A percentile compares a stretch with the other conserved stretches of the same genome.
Evolutionary conservation across 2,329 filamentous ascomycete species (phyloP).

Genomic region (Phaeoacremonium minimum): DNA sequence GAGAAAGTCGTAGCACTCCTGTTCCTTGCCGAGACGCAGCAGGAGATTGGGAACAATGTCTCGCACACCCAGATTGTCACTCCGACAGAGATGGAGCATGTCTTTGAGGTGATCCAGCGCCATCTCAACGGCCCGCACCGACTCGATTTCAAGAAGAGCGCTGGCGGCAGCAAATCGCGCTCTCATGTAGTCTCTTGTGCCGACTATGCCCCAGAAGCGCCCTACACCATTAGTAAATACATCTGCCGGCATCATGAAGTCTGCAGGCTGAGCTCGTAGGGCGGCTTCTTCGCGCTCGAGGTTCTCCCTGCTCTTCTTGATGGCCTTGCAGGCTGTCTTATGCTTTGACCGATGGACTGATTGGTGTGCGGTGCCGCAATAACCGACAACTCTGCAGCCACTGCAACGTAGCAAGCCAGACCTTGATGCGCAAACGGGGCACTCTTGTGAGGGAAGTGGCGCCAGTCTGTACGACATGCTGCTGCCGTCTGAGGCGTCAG

Average conservation of each 20-base stretch:
- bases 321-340: conserved; percentile 15
- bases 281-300: conserved; percentile 16
- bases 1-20: conserved; percentile 38
- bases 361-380: conserved; percentile 19
- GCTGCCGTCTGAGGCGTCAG: background rate
- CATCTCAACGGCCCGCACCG: conserved; percentile 18
- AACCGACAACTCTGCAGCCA: conserved; percentile 9
- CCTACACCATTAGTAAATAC: conserved; percentile 24
- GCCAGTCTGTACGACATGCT: background rate
- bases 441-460: background rate
- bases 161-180: conserved; percentile 20
- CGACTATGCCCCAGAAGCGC: conserved; percentile 23
- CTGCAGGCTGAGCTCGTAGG: conserved; percentile 10
- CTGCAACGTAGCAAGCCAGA: background rate
- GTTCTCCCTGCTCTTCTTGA: conserved; percentile 10
- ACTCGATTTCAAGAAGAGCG: conserved; percentile 21
- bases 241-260: conserved; percentile 3
- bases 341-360: conserved; percentile 14
- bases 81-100: conserved; percentile 9
- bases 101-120: conserved; percentile 4
- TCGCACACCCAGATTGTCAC: conserved; percentile 15
- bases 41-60: conserved; percentile 16
- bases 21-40: conserved; percentile 23
- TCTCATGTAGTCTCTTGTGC: conserved; percentile 30
- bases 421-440: background rate